Percentiles rank a stretch among this genome's conserved stretches.
Evolutionary conservation across 306 rosid species (phyloP).

Genomic region (Crataegus laevigata): DNA sequence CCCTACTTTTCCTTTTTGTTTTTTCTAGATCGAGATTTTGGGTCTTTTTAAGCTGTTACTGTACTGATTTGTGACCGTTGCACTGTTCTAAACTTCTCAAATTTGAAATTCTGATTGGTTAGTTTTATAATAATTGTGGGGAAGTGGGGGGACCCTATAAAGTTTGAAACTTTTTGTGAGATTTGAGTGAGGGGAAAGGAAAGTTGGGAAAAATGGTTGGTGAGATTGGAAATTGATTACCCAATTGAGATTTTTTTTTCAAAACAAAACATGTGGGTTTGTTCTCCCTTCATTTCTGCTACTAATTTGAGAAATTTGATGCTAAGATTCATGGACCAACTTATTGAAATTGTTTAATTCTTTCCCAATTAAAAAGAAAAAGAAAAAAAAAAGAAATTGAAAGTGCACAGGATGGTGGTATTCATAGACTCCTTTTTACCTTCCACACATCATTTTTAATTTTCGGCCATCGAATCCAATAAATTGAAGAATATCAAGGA

Average conservation of each 20-base stretch:
- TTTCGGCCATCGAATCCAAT: too few relatives aligned
- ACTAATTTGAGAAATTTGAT: neutral
- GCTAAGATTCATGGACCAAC: neutral
- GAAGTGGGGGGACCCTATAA: neutral
- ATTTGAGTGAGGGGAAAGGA: neutral
- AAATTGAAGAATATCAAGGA: too few relatives aligned
- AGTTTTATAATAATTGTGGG: neutral
- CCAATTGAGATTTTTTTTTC: neutral
- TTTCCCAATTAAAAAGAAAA: neutral
- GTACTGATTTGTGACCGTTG: conserved; percentile 11
- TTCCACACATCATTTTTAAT: too few relatives aligned
- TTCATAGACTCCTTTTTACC: too few relatives aligned
- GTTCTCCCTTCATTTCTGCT: neutral
- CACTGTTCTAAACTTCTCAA: neutral
- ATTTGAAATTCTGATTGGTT: neutral
- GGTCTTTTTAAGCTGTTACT: neutral
- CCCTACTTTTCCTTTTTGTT: neutral
- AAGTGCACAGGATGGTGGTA: too few relatives aligned
- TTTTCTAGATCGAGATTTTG: neutral
- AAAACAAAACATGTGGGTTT: neutral
- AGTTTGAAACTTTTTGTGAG: neutral
- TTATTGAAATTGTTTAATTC: neutral
- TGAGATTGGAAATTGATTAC: conserved; percentile 3
- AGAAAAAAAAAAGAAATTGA: neutral
- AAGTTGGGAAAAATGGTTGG: neutral